Evolutionary conservation across 306 rosid genomes (phyloP), one percentile per base, ranked within the genome.

Genomic region (Lathyrus aphaca): DNA sequence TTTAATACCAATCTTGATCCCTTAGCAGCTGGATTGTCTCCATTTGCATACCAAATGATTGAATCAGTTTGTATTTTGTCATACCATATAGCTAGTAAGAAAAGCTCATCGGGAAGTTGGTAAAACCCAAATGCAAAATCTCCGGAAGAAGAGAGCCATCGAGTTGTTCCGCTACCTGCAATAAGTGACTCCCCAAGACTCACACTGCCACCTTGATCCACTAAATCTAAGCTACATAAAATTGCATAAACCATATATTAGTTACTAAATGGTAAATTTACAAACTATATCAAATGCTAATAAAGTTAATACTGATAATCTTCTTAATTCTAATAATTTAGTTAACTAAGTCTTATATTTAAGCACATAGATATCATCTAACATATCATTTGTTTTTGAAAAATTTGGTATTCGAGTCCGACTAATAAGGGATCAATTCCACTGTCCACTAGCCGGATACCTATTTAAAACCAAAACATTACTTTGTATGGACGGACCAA

Each of bases 41-140:
- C 75, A 30, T 76, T 76, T 50, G 81, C 76, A 55, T 43, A 15
- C 77, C 77, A 71, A 63, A 77, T 59, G 23, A 77, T 37, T 11
- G 73, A 6, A 30, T 61, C 40, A 2, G 29, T 62, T 8, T 62
- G 80, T 16, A 74, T 27, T 4, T 63, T 37, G 37, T 27, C 19
- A 30, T 74, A 64, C 79, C 76, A 74, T 27, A 74, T 69, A 15
- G 79, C 73, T 8, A 79, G 16, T 23, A 79, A 63, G 58, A 74
- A 79, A 43, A 62, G 42, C 11, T 66, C 71, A 16, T 67, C 23
- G 0, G 30, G 45, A 45, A 66, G 71, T 10, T 49, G 25, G 37
- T 23, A 18, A 66, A 80, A 80, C 2, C 75, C 78, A 12, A 80
- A 80, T 14, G 81, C 78, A 71, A 80, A 80, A 49, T 80, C 78